Evolutionary conservation across 768 basidiomycete genomes (phyloP), one percentile per base, ranked within the genome.

Genomic region (Pleurotus citrinopileatus): DNA sequence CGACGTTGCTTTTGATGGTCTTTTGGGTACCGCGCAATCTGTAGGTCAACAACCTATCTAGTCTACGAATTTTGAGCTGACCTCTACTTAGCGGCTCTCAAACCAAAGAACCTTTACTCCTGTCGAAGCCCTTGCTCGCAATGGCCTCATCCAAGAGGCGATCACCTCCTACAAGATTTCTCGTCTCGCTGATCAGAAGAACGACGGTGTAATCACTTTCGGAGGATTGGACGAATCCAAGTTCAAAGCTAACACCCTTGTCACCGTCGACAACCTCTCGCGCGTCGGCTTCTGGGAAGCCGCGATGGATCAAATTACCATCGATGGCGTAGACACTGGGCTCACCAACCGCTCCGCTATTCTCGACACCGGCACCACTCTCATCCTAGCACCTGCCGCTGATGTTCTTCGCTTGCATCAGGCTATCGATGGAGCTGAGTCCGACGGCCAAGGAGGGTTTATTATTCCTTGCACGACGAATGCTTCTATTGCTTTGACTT

Each of bases 81-180:
- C 10, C 3, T 9, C 23, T 19, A 6, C 34, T 10, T 26, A 87
- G 81, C 69, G 64, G 5, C 74, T 94, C 50, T 91, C 91, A 22
- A 60, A 86, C 56, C 83, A 94, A 65, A 58, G 72, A 40, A 78
- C 79, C 2, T 67, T 68, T 6, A 94, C 91, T 0, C 89, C 89
- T 7, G 77, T 89, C 27, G 90, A 94, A 68, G 67, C 86, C 1
- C 74, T 94, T 27, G 83, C 82, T 1, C 57, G 71, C 19, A 72
- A 71, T 4, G 82, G 82, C 27, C 70, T 82, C 50, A 83, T 94
- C 53, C 57, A 70, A 25, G 73, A 78, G 5, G 77, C 89, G 2
- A 86, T 94, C 63, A 80, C 83, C 8, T 89, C 89, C 7, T 92
- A 80, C 80, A 92, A 89, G 72, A 83, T 95, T 53, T 77, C 89